A percentile compares a stretch with the other conserved stretches of the same genome.
Conservation (phyloP, 805 yeast genomes). For the Pichia exigua region DNA sequence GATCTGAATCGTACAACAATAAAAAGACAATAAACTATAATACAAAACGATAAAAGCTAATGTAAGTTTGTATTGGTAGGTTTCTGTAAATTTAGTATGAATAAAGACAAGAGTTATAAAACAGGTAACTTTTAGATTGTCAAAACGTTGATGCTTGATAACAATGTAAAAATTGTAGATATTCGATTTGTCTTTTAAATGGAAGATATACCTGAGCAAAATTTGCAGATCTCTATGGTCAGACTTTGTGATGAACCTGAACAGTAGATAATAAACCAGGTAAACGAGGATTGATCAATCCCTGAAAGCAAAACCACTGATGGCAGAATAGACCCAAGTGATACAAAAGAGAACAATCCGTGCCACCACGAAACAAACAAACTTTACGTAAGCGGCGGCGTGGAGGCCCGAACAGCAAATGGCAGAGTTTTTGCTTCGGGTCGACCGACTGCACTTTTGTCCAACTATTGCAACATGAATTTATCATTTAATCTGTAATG, state of each 20-base stretch:
- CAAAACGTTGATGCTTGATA: background rate
- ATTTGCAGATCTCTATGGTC: background rate
- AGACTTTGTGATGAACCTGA: background rate
- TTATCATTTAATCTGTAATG: background rate
- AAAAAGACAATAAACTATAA: background rate
- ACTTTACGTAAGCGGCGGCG: background rate
- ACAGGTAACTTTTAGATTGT: background rate
- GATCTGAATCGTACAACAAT: background rate
- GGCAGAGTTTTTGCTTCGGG: background rate
- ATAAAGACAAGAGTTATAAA: background rate
- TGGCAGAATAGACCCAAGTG: background rate
- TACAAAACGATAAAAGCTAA: background rate
- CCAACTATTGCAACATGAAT: background rate
- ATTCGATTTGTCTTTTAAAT: background rate
- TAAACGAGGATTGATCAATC: background rate
- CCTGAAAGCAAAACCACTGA: background rate
- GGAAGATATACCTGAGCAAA: background rate
- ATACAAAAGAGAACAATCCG: background rate
- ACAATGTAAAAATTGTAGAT: background rate
- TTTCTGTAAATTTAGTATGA: background rate
- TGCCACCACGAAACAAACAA: background rate
- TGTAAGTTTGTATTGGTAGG: background rate
- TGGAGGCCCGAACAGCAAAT: background rate
- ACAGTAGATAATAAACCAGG: background rate
- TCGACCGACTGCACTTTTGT: background rate